Evolutionary conservation across 2,329 filamentous ascomycete genomes (phyloP), one percentile per base, ranked within the genome.

Genomic region (Colletotrichum destructivum): DNA sequence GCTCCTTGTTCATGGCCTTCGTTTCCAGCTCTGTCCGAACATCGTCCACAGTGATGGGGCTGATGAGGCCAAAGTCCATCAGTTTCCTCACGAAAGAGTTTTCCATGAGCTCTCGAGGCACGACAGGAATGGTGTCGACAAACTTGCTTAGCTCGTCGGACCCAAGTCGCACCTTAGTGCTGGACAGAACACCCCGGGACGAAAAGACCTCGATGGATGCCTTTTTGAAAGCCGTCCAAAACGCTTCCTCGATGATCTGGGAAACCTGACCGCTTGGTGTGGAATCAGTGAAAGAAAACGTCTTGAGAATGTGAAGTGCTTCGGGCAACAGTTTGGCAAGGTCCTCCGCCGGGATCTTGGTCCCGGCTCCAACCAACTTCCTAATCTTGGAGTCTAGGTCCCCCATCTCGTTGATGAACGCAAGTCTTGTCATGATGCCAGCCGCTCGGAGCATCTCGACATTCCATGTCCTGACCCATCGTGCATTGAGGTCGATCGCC

Each of bases 381-480:
- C 82, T 85, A 21, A 94, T 83, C 76, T 90, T 92, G 62, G 82
- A 80, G 73, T 91, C 91, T 38, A 98, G 86, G 60, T 93, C 91
- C 4, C 86, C 84, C 94, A 98, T 98, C 79, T 98, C 95, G 74
- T 94, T 92, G 12, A 91, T 87, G 83, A 97, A 99, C 1, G 95
- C 94, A 74, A 99, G 89, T 61, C 96, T 91, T 72, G 94, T 93
- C 74, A 97, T 92, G 75, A 99, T 95, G 51, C 96, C 96, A 21
- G 96, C 94, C 40, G 95, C 93, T 54, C 96, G 90, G 49, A 99
- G 86, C 87, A 99, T 94, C 79, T 98, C 96, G 26, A 94, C 88
- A 77, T 99, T 99, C 97, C 96, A 99, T 18, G 92, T 94, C 73
- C 95, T 92, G 18, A 99, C 96, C 87, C 95, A 98, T 67, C 95